Conservation (phyloP, 148 eudicot genomes). For the Selenicereus undatus region DNA sequence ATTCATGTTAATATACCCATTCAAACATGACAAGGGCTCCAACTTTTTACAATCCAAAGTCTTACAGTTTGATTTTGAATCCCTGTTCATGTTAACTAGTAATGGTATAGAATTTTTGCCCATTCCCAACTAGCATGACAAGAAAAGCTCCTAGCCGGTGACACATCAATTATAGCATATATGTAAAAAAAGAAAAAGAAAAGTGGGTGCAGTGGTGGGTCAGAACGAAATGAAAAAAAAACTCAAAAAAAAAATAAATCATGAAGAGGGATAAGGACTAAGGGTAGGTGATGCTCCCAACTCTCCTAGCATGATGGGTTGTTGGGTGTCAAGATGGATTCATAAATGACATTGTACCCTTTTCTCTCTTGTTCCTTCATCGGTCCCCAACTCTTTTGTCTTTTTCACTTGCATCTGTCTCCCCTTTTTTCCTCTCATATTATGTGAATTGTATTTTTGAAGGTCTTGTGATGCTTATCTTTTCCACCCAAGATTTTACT, state of each 20-base stretch:
- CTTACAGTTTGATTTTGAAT: background rate
- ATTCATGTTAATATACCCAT: too few species aligned
- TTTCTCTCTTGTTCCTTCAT: background rate
- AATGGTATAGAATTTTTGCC: background rate
- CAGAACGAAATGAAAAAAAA: background rate
- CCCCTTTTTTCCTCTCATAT: background rate
- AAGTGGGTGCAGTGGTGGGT: background rate
- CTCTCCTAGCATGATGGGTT: slow-evolving; percentile 37
- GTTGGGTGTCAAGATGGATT: slow-evolving; percentile 33
- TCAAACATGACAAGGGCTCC: too few species aligned
- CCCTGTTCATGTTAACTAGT: background rate
- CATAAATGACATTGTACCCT: slow-evolving; percentile 5
- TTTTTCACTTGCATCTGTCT: background rate
- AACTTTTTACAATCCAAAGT: background rate
- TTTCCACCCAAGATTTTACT: slow-evolving; percentile 18
- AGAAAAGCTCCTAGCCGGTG: background rate
- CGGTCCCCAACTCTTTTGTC: background rate
- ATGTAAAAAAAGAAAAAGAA: too few species aligned
- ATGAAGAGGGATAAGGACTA: background rate
- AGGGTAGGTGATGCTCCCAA: slow-evolving; percentile 28
- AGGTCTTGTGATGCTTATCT: slow-evolving; percentile 29
- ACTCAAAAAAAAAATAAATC: background rate
- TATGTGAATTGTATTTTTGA: background rate
- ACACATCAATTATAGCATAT: too few species aligned
- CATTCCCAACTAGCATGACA: background rate